phyloP scores from a whole-genome alignment of 192 early-diverging fungal species.

The Coemansia sp. region DNA sequence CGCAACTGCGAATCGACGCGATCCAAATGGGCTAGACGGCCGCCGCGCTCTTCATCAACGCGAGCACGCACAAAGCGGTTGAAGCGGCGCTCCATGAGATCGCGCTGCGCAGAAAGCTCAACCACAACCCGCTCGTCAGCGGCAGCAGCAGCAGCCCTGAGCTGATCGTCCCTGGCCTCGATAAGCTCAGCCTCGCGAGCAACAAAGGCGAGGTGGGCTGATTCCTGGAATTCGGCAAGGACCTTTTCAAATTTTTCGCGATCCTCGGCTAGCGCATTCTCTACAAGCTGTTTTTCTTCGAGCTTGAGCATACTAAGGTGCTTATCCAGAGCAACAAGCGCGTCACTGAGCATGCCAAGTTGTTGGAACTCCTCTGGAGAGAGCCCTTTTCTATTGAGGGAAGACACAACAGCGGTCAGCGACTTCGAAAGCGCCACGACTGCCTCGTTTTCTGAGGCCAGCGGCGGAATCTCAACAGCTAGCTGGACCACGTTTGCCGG shows the following conservation, averaged over 20 bases:
- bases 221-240: slow-evolving; percentile 52
- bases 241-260: slow-evolving; percentile 57
- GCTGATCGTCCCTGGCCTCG: slow-evolving; percentile 55
- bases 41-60: slow-evolving; percentile 89
- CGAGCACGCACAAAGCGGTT: slow-evolving; percentile 72
- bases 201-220: slow-evolving; percentile 53
- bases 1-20: slow-evolving; percentile 77
- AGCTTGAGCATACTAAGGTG: slow-evolving; percentile 53
- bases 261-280: slow-evolving; percentile 65
- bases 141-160: slow-evolving; percentile 44
- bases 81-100: slow-evolving; percentile 78
- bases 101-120: slow-evolving; percentile 67
- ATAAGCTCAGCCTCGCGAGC: slow-evolving; percentile 58
- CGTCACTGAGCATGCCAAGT: slow-evolving; percentile 51
- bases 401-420: slow-evolving; percentile 34
- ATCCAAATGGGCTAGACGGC: slow-evolving; percentile 84
- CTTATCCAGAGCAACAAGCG: slow-evolving; percentile 54
- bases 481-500: slow-evolving; percentile 37
- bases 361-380: slow-evolving; percentile 45
- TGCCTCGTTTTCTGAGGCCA: slow-evolving; percentile 36
- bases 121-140: slow-evolving; percentile 60
- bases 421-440: slow-evolving; percentile 36
- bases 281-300: slow-evolving; percentile 55
- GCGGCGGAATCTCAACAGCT: slow-evolving; percentile 50
- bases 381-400: slow-evolving; percentile 42